A percentile compares a stretch with the other conserved stretches of the same genome.
These are phyloP conservation scores for Solanum sejunctum DNA, from an alignment of 257 asterid genomes.

Conservation along the genomic window DNA sequence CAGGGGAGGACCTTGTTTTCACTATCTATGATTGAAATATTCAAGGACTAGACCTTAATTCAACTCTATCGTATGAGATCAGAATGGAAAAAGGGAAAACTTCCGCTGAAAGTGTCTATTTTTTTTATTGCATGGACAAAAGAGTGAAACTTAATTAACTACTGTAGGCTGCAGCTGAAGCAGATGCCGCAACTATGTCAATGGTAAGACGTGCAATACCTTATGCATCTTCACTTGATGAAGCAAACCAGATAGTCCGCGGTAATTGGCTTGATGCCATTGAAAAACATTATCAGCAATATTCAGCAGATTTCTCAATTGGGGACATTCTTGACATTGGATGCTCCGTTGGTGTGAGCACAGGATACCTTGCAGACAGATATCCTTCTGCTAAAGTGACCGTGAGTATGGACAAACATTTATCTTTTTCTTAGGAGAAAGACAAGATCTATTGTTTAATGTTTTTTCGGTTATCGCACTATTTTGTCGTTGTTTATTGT, in stretches of 20 bases:
- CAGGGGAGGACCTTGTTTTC: not conserved
- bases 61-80: not conserved
- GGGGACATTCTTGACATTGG: constrained; percentile 73
- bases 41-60: not conserved
- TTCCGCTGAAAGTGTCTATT: not conserved
- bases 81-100: not conserved
- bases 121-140: not conserved
- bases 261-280: constrained; percentile 89
- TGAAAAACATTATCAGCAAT: constrained; percentile 47
- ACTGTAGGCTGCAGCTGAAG: constrained; percentile 97
- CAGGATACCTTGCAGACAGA: constrained; percentile 56
- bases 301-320: constrained; percentile 30
- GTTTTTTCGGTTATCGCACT: too few relatives aligned
- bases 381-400: constrained; percentile 58
- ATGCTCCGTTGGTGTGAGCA: constrained; percentile 93
- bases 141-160: not conserved
- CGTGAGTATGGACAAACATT: constrained; percentile 22
- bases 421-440: not conserved
- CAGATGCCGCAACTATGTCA: constrained; percentile 91
- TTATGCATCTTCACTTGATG: constrained; percentile 65
- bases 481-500: too few relatives aligned
- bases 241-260: constrained; percentile 73
- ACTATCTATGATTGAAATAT: not conserved
- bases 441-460: too few relatives aligned
- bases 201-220: constrained; percentile 75